Base-by-base conservation (phyloP, 805 yeast species). In the Zygoascus ofunaensis region DNA sequence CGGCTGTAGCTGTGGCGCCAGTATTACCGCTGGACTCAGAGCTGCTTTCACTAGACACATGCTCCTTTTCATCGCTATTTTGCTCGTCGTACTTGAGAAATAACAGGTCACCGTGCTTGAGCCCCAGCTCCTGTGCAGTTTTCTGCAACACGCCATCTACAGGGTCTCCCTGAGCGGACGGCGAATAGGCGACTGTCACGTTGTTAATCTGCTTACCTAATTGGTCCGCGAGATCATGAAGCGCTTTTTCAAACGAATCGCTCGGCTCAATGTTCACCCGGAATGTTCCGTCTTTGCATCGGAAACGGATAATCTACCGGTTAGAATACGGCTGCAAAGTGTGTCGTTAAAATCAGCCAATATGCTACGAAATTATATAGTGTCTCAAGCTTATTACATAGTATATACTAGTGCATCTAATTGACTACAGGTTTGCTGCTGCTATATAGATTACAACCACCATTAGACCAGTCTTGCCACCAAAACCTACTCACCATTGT, bases 231-330 rank as follows among this genome's bases (percentile, higher is more conserved):
- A 32, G 28, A 44, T 46, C 22, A 22, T 52, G 72, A 21, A 79
- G 50, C 0, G 76, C 74, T 0, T 53, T 52, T 3, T 62, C 57
- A 48, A 84, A 77, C 5, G 65, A 65, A 18, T 68, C 70, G 1
- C 54, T 39, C 3, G 68, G 63, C 21, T 76, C 76, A 23, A 74
- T 76, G 21, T 66, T 59, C 30, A 84, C 72, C 44, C 97, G 73
- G 59, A 76, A 77, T 74, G 79, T 81, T 5, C 97, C 97, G 53
- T 84, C 83, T 56, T 77, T 85, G 23, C 92, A 71, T 57, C 95
- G 74, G 63, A 92, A 86, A 56, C 98, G 70, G 19, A 83, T 65
- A 53, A 89, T 75, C 87, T 69, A 8, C 7, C 15, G 19, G 14
- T 28, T 28, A 28, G 14, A 12, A 34, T 15, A 34, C 8, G 15